These are phyloP conservation scores for Stramenopiles sp. DNA, from an alignment of 352 stramenopile species.

Conservation along the genomic window DNA sequence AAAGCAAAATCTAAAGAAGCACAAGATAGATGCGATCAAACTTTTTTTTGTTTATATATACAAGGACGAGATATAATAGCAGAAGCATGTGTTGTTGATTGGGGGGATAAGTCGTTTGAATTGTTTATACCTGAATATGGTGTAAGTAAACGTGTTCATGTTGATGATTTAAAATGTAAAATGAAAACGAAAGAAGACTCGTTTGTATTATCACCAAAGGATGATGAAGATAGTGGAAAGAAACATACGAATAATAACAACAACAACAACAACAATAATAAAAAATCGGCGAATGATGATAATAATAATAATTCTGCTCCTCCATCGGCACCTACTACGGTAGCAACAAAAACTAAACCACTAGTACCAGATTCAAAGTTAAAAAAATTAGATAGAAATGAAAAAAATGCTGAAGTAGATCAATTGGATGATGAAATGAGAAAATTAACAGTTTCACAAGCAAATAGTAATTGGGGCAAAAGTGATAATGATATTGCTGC, in stretches of 20 bases:
- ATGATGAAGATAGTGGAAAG: too few species aligned
- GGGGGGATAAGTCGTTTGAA: not conserved
- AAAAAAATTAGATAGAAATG: not conserved
- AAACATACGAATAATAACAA: too few species aligned
- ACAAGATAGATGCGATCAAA: constrained; percentile 42
- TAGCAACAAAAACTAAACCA: too few species aligned
- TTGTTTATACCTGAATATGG: not conserved
- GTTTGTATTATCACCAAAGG: not conserved
- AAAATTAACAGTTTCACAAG: not conserved
- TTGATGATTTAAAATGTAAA: not conserved
- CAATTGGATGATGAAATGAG: not conserved
- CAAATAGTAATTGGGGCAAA: not conserved
- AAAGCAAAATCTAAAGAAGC: constrained; percentile 52
- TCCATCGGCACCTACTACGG: not conserved
- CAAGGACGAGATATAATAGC: constrained; percentile 12
- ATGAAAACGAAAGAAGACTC: not conserved
- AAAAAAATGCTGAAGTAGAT: not conserved
- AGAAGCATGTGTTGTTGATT: not conserved
- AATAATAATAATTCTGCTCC: not conserved
- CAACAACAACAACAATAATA: too few species aligned
- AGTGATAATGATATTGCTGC: not conserved
- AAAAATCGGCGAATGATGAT: not conserved
- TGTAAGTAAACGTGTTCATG: not conserved
- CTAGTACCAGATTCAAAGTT: not conserved
- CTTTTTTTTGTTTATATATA: constrained; percentile 48